Evolutionary conservation across 345 rosid genomes (phyloP).

Genomic region (Moringa oleifera): DNA sequence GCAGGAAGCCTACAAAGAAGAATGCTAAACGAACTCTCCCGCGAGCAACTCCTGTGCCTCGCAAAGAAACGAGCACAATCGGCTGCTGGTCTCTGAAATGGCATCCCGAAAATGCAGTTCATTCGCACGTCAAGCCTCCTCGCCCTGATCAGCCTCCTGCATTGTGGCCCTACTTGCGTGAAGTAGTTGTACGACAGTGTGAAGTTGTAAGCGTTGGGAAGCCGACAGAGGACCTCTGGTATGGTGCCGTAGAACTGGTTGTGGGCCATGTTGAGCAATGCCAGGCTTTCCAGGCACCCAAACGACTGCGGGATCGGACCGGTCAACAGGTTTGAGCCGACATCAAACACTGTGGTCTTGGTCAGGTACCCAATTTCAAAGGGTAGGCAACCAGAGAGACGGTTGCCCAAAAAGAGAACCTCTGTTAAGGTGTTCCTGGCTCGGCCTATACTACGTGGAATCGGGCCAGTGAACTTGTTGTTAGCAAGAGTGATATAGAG

Average conservation of each 20-base stretch:
- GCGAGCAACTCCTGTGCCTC: not conserved
- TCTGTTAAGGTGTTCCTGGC: conserved; percentile 18
- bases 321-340: conserved; percentile 16
- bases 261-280: conserved; percentile 19
- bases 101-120: conserved; percentile 23
- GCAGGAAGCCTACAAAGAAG: conserved; percentile 10
- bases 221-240: conserved; percentile 23
- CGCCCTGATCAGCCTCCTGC: conserved; percentile 16
- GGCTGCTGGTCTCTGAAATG: conserved; percentile 21
- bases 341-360: conserved; percentile 17
- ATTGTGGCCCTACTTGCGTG: conserved; percentile 25
- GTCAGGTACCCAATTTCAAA: conserved; percentile 24
- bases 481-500: conserved; percentile 24
- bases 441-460: conserved; percentile 24
- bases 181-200: conserved; percentile 23
- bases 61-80: conserved; percentile 14
- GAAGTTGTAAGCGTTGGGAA: conserved; percentile 16
- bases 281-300: conserved; percentile 21
- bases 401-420: conserved; percentile 21
- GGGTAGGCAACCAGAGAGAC: conserved; percentile 21
- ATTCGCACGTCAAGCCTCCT: conserved; percentile 17
- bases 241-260: conserved; percentile 22
- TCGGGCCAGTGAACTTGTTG: conserved; percentile 23
- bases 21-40: conserved; percentile 7
- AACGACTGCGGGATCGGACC: conserved; percentile 28